phyloP scores from a whole-genome alignment of 257 asterid genomes.

The Prunella vulgaris region DNA sequence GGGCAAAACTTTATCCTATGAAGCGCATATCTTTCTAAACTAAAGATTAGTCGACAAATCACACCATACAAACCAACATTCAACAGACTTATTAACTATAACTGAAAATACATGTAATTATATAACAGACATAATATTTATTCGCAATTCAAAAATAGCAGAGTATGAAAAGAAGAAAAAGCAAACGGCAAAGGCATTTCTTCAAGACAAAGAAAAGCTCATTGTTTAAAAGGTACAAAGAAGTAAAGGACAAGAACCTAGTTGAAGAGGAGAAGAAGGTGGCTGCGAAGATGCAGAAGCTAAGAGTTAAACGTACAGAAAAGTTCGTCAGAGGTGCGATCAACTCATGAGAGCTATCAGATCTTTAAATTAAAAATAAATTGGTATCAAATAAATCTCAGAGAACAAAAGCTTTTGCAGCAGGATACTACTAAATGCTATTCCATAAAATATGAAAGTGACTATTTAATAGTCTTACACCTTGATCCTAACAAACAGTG shows the following conservation, averaged over 20 bases:
- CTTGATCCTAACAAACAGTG: neutral
- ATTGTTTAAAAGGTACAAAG: neutral
- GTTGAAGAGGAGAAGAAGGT: constrained; percentile 14
- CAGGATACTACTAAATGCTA: constrained; percentile 14
- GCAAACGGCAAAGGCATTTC: neutral
- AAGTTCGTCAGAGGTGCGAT: constrained; percentile 21
- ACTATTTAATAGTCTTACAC: neutral
- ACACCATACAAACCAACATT: neutral
- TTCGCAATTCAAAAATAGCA: neutral
- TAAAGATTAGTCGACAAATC: neutral
- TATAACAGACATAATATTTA: neutral
- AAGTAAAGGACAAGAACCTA: constrained; percentile 2
- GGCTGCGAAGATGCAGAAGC: constrained; percentile 4
- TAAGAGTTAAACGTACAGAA: constrained; percentile 20
- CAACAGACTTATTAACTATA: neutral
- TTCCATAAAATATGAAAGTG: no score
- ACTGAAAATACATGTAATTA: neutral
- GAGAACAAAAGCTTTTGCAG: constrained; percentile 25
- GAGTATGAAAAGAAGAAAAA: neutral
- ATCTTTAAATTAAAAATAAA: neutral
- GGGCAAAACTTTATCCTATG: constrained; percentile 1
- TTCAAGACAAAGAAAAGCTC: constrained; percentile 10
- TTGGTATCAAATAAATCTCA: neutral
- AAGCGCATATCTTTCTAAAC: neutral
- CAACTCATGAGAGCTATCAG: constrained; percentile 10